Evolutionary conservation across 1,139 yeast genomes (phyloP), one percentile per base, ranked within the genome.

Genomic region (Nakaseomyces nivariensis): DNA sequence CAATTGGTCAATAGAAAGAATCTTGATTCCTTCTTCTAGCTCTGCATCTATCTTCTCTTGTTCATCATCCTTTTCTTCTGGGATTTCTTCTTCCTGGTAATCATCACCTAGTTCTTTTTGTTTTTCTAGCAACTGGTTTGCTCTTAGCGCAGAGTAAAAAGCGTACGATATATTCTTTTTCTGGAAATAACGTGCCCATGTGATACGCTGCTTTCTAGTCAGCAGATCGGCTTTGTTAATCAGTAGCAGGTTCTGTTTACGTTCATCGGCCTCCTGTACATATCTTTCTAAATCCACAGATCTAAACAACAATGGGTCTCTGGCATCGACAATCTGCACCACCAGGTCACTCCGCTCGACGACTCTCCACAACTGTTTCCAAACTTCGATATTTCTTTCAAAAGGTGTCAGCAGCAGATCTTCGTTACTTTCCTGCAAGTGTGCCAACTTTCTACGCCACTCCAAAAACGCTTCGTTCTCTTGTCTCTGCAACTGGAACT

Each of bases 351-450:
- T 85, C 64, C 98, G 78, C 67, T 94, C 99, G 17, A 90, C 88
- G 48, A 94, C 99, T 70, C 99, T 78, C 99, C 99, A 94, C 58
- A 94, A 73, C 69, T 94, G 99, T 66, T 94, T 82, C 99, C 99
- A 94, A 53, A 94, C 97, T 72, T 92, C 97, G 58, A 94, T 75
- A 66, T 94, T 94, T 69, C 98, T 79, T 71, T 94, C 99, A 65
- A 92, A 94, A 1, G 99, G 99, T 0, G 99, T 94, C 67, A 94
- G 75, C 54, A 90, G 72, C 59, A 94, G 73, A 65, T 92, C 96
- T 42, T 75, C 71, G 49, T 71, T 67, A 56, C 78, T 79, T 64
- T 92, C 96, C 54, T 94, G 94, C 52, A 94, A 74, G 44, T 76
- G 70, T 0, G 98, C 98, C 54, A 94, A 74, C 45, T 82, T 81